Conservation (phyloP, 331 rosid genomes). For the Telfairia occidentalis region DNA sequence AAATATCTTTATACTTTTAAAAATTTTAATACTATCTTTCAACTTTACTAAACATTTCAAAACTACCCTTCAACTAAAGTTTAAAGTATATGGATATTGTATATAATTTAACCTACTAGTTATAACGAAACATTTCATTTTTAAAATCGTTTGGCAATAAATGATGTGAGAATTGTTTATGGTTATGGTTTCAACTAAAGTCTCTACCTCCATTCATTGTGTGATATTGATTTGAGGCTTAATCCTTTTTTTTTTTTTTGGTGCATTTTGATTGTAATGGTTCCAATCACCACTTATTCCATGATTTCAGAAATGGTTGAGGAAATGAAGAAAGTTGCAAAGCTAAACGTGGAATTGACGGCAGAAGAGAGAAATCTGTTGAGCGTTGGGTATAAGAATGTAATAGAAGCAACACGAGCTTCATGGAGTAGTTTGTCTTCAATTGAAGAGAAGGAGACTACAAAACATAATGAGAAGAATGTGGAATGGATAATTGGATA, state of each 20-base stretch:
- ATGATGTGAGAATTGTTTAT: background rate
- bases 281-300: background rate
- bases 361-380: conserved; percentile 31
- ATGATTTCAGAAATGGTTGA: conserved; percentile 34
- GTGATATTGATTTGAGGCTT: background rate
- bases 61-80: too few species aligned
- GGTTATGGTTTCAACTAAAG: background rate
- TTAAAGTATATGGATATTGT: too few species aligned
- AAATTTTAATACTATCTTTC: too few species aligned
- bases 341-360: conserved; percentile 35
- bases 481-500: conserved; percentile 27
- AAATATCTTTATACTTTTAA: too few species aligned
- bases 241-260: too few species aligned
- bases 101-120: too few species aligned
- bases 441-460: conserved; percentile 34
- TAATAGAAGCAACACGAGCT: conserved; percentile 32
- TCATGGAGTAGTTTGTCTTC: conserved; percentile 38
- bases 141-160: background rate
- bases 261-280: background rate
- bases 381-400: conserved; percentile 35
- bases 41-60: too few species aligned
- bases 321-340: conserved; percentile 29
- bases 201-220: background rate
- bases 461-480: conserved; percentile 26
- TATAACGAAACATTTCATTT: too few species aligned